Conservation (phyloP, 1,284 basidiomycete species). For the Somion occarium region DNA sequence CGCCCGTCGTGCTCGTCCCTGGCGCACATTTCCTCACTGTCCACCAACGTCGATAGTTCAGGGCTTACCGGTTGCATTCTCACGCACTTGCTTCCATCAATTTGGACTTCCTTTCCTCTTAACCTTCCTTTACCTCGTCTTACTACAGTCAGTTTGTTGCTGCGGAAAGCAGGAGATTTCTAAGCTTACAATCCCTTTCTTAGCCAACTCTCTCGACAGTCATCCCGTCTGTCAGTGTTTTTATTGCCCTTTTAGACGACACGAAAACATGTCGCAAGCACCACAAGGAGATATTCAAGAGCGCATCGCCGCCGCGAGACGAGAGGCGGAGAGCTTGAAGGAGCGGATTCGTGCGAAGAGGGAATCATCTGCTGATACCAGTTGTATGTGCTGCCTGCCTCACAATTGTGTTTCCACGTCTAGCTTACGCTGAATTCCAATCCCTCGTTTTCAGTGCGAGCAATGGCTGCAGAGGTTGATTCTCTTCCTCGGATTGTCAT, state of each 20-base stretch:
- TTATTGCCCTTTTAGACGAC: background rate
- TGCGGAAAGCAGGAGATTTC: background rate
- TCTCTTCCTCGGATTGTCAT: slow-evolving; percentile 93
- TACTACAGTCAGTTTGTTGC: background rate
- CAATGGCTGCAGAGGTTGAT: slow-evolving; percentile 96
- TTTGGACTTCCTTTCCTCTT: slow-evolving; percentile 1
- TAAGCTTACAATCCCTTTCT: background rate
- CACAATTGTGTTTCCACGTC: background rate
- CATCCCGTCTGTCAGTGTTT: background rate
- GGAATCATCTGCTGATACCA: slow-evolving; percentile 95
- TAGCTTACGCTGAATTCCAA: slow-evolving; percentile 3
- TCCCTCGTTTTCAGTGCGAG: slow-evolving; percentile 59
- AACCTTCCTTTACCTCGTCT: background rate
- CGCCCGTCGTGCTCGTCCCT: slow-evolving; percentile 1
- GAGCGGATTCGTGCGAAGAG: slow-evolving; percentile 95
- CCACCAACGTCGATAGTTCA: slow-evolving; percentile 3
- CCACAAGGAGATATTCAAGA: slow-evolving; percentile 91
- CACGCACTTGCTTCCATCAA: slow-evolving; percentile 3
- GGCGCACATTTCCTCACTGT: background rate
- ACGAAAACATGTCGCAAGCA: slow-evolving; percentile 61
- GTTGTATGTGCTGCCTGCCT: slow-evolving; percentile 58
- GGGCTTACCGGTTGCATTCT: background rate
- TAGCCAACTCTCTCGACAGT: too few species aligned
- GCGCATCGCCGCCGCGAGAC: slow-evolving; percentile 91
- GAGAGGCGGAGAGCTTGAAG: slow-evolving; percentile 95